Evolutionary conservation across 148 eudicot species (phyloP).

Genomic region (Rhododendron vialii): DNA sequence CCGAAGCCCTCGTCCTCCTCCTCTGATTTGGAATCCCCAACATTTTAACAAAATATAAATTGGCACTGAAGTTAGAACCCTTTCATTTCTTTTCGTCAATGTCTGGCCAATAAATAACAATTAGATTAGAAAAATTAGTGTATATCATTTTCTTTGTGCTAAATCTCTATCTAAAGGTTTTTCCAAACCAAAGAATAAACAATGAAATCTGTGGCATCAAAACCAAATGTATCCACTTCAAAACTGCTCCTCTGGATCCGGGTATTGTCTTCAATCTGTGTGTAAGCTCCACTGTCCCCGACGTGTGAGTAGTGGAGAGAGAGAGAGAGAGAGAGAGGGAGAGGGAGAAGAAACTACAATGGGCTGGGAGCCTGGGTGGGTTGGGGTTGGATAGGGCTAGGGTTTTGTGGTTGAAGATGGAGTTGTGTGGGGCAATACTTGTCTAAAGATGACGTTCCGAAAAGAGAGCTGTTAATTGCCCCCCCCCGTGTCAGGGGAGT

Average conservation of each 20-base stretch:
- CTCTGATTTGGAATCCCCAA: background rate
- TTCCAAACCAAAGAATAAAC: background rate
- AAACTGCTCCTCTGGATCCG: background rate
- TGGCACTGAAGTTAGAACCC: background rate
- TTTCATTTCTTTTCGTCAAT: background rate
- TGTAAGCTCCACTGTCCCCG: background rate
- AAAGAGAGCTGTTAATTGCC: too few species aligned
- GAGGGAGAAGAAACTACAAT: too few species aligned
- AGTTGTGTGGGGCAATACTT: too few species aligned
- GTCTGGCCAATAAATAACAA: background rate
- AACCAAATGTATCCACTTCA: background rate
- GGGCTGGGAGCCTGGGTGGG: too few species aligned
- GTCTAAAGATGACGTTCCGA: too few species aligned
- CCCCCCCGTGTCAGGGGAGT: too few species aligned
- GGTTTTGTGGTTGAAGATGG: too few species aligned
- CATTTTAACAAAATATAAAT: background rate
- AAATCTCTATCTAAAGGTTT: background rate
- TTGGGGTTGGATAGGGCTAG: too few species aligned
- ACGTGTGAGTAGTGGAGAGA: background rate
- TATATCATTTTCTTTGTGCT: background rate
- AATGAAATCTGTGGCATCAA: constrained; percentile 4
- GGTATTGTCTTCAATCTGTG: background rate
- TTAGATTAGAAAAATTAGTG: background rate
- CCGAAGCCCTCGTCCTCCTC: too few species aligned
- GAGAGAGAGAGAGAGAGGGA: too few species aligned